Base-by-base conservation (phyloP, 106 monocot genomes). In the Dendrobium nobile region DNA sequence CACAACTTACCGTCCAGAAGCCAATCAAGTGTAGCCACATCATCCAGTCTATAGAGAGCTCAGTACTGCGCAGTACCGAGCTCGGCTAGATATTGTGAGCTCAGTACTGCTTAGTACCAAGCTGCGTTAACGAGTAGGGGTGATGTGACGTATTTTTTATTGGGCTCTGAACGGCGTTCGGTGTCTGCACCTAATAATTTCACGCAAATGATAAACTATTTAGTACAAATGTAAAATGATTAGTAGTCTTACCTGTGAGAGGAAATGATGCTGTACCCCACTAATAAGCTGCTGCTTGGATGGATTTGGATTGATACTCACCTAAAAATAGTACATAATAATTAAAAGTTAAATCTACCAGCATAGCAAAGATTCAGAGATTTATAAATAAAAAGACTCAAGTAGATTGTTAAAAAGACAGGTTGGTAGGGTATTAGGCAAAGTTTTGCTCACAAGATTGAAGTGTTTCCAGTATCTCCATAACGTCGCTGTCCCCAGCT, bases 381-480 rank as follows among this genome's bases (percentile, higher is more conserved):
- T 55, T 72, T 72, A 13, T 72, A 22, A 61, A 61, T 61, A 61
- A n/a, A 6, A 61, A 61, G 10, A 22, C 0, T 24, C 27, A 26
- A 65, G 61, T 61, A 22, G 51, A 61, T 61, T n/a, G 5, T 61
- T 19, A 22, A 61, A 4, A 77, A 26, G 16, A 22, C n/a, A 54
- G 75, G 45, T n/a, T 37, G 8, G 77, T 11, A 27, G 24, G 24
- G 67, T 11, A 11, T 28, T 26, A 16, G 47, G 9, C 41, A 87
- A 77, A 77, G 44, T 54, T 45, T 4, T 18, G 78, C 88, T 78
- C 80, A 94, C 94, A 15, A 92, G 90, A 81, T 94, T 90, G 84
- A 88, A 92, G 59, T 92, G 91, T 78, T 82, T 90, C 91, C 91
- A 94, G 65, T 94, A 94, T 88, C 88, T 89, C 94, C 94, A 91